Evolutionary conservation across 768 basidiomycete species (phyloP).

Genomic region (Phylloporus arenicola): DNA sequence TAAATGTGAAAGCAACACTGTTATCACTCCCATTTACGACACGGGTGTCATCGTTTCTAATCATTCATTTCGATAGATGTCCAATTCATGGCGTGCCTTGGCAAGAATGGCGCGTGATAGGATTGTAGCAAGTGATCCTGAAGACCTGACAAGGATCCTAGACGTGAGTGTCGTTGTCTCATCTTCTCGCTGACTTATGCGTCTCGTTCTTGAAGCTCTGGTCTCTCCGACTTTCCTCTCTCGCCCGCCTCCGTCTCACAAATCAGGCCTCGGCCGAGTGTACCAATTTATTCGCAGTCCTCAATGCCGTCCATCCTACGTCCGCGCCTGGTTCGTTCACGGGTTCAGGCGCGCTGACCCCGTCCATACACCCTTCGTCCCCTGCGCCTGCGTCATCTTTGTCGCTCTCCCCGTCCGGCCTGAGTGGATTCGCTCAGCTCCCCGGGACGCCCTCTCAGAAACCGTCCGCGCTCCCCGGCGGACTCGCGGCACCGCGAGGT

Average conservation of each 20-base stretch:
- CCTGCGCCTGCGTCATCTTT: conserved; percentile 5
- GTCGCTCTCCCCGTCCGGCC: conserved; percentile 22
- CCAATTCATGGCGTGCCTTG: conserved; percentile 81
- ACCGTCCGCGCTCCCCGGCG: conserved; percentile 3
- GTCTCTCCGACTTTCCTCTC: conserved; percentile 75
- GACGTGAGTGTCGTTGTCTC: conserved; percentile 43
- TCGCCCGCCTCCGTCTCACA: conserved; percentile 77
- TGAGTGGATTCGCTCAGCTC: conserved; percentile 16
- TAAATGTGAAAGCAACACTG: conserved; percentile 8
- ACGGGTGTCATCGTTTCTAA: conserved; percentile 12
- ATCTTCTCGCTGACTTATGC: background rate
- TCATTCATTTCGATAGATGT: conserved; percentile 49
- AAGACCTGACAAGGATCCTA: conserved; percentile 58
- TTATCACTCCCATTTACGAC: background rate
- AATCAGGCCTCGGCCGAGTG: conserved; percentile 86
- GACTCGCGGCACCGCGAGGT: background rate
- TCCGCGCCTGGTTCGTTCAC: conserved; percentile 56
- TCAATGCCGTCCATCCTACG: conserved; percentile 51
- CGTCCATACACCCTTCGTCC: conserved; percentile 31
- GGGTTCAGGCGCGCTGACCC: conserved; percentile 8
- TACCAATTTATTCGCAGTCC: conserved; percentile 69
- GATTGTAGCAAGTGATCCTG: conserved; percentile 64
- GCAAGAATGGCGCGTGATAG: conserved; percentile 82
- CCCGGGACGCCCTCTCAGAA: conserved; percentile 23
- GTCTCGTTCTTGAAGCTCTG: conserved; percentile 52